phyloP scores from a whole-genome alignment of 129 eudicot genomes.

The Arctium minus region DNA sequence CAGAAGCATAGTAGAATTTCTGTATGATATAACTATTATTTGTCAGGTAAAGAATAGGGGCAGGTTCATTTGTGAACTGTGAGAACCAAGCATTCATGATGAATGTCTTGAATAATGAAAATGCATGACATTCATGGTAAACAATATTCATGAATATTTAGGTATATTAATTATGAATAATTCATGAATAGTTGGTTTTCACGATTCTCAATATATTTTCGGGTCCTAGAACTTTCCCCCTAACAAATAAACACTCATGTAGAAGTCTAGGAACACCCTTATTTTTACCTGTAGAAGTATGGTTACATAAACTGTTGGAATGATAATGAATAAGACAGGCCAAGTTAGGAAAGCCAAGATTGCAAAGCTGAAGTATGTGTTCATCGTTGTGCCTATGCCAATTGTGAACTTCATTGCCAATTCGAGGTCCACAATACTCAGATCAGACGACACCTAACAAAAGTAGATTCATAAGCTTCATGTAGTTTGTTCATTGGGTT shows the following conservation, averaged over 20 bases:
- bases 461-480: slow-evolving; percentile 1
- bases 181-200: background rate
- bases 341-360: slow-evolving; percentile 55
- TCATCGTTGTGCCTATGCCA: slow-evolving; percentile 41
- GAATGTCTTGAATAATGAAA: background rate
- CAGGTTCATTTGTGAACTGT: background rate
- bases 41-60: background rate
- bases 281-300: slow-evolving; percentile 55
- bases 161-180: background rate
- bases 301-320: slow-evolving; percentile 44
- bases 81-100: background rate
- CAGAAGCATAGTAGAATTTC: slow-evolving; percentile 61
- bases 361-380: slow-evolving; percentile 42
- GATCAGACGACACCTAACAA: slow-evolving; percentile 65
- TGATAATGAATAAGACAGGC: slow-evolving; percentile 50
- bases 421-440: slow-evolving; percentile 63
- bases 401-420: slow-evolving; percentile 35
- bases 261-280: background rate
- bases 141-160: background rate
- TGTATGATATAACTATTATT: slow-evolving; percentile 7
- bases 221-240: background rate
- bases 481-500: background rate
- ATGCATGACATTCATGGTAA: background rate
- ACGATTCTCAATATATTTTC: background rate
- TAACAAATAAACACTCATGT: background rate